Evolutionary conservation across 225 moss, liverwort and hornwort species (phyloP), one percentile per base, ranked within the genome.

Genomic region (Bryoerythrophyllum caledonicum): DNA sequence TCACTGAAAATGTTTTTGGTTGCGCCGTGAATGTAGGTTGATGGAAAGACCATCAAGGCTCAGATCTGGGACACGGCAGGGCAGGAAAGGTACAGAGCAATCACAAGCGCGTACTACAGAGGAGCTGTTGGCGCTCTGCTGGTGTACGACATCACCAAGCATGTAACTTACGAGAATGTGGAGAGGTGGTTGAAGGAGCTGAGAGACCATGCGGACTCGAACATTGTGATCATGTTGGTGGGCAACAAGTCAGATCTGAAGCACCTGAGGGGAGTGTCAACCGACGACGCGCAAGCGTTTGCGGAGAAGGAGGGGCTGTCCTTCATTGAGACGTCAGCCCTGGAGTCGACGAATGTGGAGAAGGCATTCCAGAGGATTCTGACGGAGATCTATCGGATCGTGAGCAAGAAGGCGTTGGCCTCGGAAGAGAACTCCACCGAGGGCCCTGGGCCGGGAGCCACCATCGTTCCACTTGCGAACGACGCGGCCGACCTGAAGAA

Each of bases 381-480:
- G 75, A 83, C 83, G 0, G 83, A 83, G 83, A 83, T 83, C 30
- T 83, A 83, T 10, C 75, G 79, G 46, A 83, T 83, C 38, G 83
- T 83, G 79, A 83, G 83, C 79, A 95, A 95, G 85, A 95, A 95
- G 37, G 91, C 94, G 57, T 74, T 95, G 68, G 94, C 90, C 44
- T 89, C 92, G 0, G 94, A 92, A 24, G 94, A 92, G 74, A 88
- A 88, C 71, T 73, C 83, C 28, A 89, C 89, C 1, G 82, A 89
- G 62, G 94, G 85, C 7, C 94, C 92, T 74, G 92, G 94, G 2
- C 86, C 89, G 81, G 94, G 94, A 57, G 87, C 90, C 73, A 89
- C 86, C 38, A 95, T 95, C 0, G 82, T 82, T 10, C 86, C 86
- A 17, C 80, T 86, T 26, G 86, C 82, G 34, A 80, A 62, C 21